Evolutionary conservation across 1,139 yeast species (phyloP).

Genomic region (Hansenula lynferdii): DNA sequence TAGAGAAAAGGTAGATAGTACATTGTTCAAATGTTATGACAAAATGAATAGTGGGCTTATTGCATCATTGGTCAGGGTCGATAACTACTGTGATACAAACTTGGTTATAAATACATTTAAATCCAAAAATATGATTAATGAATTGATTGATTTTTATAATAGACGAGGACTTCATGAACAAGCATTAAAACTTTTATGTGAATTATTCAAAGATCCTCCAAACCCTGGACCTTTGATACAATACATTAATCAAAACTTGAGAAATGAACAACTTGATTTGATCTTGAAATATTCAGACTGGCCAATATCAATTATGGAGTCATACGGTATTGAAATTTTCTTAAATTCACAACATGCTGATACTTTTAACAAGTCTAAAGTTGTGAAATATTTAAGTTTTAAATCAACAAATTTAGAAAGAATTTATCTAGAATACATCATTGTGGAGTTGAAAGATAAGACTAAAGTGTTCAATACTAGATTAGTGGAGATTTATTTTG

Average conservation of each 20-base stretch:
- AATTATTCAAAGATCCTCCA: slow-evolving; percentile 20
- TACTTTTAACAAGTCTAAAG: slow-evolving; percentile 47
- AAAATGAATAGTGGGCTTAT: slow-evolving; percentile 64
- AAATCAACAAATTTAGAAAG: slow-evolving; percentile 24
- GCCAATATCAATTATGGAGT: slow-evolving; percentile 41
- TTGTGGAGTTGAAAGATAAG: slow-evolving; percentile 37
- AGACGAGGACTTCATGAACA: slow-evolving; percentile 58
- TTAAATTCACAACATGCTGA: slow-evolving; percentile 64
- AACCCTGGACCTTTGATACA: slow-evolving; percentile 30
- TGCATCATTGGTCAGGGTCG: slow-evolving; percentile 76
- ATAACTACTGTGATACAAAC: slow-evolving; percentile 65
- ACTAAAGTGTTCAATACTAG: slow-evolving; percentile 46
- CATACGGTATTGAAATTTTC: slow-evolving; percentile 49
- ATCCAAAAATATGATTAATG: slow-evolving; percentile 51
- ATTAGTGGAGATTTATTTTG: slow-evolving; percentile 55
- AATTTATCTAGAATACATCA: slow-evolving; percentile 58
- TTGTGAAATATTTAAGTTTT: slow-evolving; percentile 40
- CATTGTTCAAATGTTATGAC: slow-evolving; percentile 71
- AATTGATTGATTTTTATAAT: slow-evolving; percentile 75
- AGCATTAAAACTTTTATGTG: slow-evolving; percentile 56
- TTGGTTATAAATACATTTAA: slow-evolving; percentile 55
- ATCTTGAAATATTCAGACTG: slow-evolving; percentile 56
- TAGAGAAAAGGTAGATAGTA: slow-evolving; percentile 66
- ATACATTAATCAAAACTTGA: slow-evolving; percentile 56
- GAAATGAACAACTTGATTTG: slow-evolving; percentile 44